Evolutionary conservation across 2,329 filamentous ascomycete genomes (phyloP).

Genomic region (Fusarium verticillioides): DNA sequence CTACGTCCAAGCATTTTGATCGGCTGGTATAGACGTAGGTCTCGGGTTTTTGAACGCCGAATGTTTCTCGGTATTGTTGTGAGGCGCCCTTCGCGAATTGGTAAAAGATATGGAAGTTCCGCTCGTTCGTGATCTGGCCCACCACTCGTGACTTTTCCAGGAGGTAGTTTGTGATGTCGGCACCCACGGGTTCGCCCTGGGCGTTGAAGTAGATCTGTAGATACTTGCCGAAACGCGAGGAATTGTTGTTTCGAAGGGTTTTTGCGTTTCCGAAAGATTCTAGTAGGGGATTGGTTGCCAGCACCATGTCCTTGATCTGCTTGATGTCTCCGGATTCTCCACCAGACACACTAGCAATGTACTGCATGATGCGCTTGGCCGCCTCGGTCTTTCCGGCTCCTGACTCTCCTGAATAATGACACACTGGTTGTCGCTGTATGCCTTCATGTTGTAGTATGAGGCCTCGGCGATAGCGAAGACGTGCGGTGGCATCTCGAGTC

Average conservation of each 20-base stretch:
- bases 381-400: constrained; percentile 98
- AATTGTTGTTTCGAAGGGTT: constrained; percentile 98
- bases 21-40: constrained; percentile 93
- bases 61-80: constrained; percentile 85
- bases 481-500: constrained; percentile 92
- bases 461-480: constrained; percentile 98
- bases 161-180: constrained; percentile 98
- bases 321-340: constrained; percentile 87
- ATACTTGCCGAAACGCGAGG: constrained; percentile 97
- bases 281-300: constrained; percentile 95
- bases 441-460: constrained; percentile 99
- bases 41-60: constrained; percentile 90
- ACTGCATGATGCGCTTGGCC: constrained; percentile 99
- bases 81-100: constrained; percentile 97
- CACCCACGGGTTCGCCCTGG: constrained; percentile 91
- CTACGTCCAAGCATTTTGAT: constrained; percentile 94
- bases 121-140: constrained; percentile 92
- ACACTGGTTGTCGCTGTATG: constrained; percentile 98
- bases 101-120: constrained; percentile 99
- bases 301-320: constrained; percentile 98
- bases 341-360: constrained; percentile 96
- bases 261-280: constrained; percentile 99
- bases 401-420: constrained; percentile 99
- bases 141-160: constrained; percentile 96
- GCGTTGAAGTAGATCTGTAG: constrained; percentile 95